Base-by-base conservation (phyloP, 1,139 yeast genomes). In the Magnusiomyces fungicola region DNA sequence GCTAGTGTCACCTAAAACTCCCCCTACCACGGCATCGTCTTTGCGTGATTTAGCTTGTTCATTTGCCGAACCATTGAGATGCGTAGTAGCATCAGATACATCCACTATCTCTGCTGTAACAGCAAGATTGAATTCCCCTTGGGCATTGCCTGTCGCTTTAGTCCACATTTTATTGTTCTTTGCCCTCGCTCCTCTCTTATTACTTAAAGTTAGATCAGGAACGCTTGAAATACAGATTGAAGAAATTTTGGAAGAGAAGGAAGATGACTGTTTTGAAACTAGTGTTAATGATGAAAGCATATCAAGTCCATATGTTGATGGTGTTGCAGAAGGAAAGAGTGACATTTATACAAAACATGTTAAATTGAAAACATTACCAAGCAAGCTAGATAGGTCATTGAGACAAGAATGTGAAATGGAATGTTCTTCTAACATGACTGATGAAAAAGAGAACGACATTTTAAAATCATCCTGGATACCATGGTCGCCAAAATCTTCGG, bases 101-200 rank as follows among this genome's bases (percentile, higher is more conserved):
- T 54, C 58, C 7, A 54, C 52, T 18, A 46, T 57, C 4, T 51
- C 54, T 23, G 48, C 49, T 14, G 50, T 57, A 16, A 52, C 58
- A 3, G 52, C 58, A 6, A 48, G 56, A 19, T 49, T 57, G 12
- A 56, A 56, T 33, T 55, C 59, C 0, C 61, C 60, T 2, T 58
- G 61, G 60, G 58, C 60, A 0, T 49, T 57, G 37, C 60, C 61
- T 1, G 55, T 57, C 2, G 60, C 59, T 5, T 38, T 56, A 33
- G 53, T 58, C 38, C 58, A 58, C 29, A 50, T 58, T 21, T 32
- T 53, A 7, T 45, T 55, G 7, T 58, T 56, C 41, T 24, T 54
- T 24, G 21, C 56, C 24, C 53, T 56, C 9, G 37, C 52, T n/a
- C 58, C 59, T 2, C 53, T 57, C 38, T 49, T 57, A 6, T 42